Evolutionary conservation across 2,329 filamentous ascomycete species (phyloP).

Genomic region (Pseudopyrenochaeta lycopersici): DNA sequence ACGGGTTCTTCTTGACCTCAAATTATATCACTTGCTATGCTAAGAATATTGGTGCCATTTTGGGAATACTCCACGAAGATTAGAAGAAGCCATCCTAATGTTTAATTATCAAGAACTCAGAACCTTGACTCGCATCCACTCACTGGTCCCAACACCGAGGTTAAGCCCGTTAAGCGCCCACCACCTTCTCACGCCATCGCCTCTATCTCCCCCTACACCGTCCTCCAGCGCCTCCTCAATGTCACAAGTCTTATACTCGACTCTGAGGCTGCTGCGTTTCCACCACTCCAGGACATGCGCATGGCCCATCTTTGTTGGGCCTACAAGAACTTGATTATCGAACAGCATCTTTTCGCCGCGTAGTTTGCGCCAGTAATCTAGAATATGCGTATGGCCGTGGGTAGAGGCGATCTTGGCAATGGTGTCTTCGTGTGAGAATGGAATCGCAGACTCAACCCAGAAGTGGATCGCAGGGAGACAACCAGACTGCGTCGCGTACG

Average conservation of each 20-base stretch:
- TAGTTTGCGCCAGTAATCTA: conserved; percentile 82
- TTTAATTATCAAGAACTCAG: conserved; percentile 57
- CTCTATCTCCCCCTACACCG: conserved; percentile 73
- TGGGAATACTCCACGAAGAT: no score
- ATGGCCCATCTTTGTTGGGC: conserved; percentile 87
- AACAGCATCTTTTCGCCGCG: conserved; percentile 82
- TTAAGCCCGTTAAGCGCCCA: conserved; percentile 88
- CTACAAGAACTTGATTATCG: conserved; percentile 83
- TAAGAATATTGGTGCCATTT: no score
- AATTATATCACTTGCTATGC: no score
- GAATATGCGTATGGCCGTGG: conserved; percentile 82
- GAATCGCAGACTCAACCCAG: conserved; percentile 86
- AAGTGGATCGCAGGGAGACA: conserved; percentile 80
- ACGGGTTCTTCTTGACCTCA: no score
- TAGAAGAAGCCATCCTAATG: no score
- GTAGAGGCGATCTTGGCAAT: conserved; percentile 86
- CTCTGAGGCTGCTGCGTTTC: conserved; percentile 77
- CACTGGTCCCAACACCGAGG: conserved; percentile 80
- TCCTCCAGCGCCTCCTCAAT: conserved; percentile 96
- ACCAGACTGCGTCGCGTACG: conserved; percentile 84
- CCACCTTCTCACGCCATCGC: conserved; percentile 80
- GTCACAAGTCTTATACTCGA: conserved; percentile 94
- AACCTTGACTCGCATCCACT: conserved; percentile 87
- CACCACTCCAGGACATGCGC: conserved; percentile 91
- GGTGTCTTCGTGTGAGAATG: conserved; percentile 80